Conservation (phyloP, 768 basidiomycete genomes). For the Mycena filopes region DNA sequence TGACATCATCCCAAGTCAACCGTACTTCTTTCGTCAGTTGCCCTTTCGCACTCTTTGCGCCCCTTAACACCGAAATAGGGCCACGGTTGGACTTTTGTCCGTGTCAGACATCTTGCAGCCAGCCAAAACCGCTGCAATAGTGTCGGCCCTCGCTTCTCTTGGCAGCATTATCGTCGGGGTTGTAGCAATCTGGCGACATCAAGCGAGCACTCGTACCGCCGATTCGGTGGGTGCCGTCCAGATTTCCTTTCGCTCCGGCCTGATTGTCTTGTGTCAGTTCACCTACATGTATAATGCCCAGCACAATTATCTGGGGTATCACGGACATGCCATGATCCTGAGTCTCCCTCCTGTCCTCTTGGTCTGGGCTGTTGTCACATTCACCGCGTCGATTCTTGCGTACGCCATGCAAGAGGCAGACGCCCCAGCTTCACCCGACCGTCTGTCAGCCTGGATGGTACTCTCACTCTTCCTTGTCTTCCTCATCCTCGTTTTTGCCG, state of each 20-base stretch:
- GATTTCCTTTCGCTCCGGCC: not conserved
- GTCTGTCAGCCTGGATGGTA: constrained; percentile 52
- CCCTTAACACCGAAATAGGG: constrained; percentile 42
- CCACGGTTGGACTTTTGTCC: constrained; percentile 61
- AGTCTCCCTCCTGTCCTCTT: constrained; percentile 65
- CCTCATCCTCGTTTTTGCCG: constrained; percentile 47
- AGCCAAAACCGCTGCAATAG: constrained; percentile 46
- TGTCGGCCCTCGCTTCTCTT: constrained; percentile 61
- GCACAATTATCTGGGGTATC: constrained; percentile 54
- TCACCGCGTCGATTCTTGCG: constrained; percentile 57
- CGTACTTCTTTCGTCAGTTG: constrained; percentile 61
- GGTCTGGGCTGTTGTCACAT: constrained; percentile 63
- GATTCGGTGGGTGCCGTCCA: constrained; percentile 50
- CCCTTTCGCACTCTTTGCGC: not conserved
- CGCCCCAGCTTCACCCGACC: constrained; percentile 36
- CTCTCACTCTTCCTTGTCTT: constrained; percentile 54
- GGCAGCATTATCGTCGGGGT: constrained; percentile 66
- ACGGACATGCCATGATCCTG: constrained; percentile 61
- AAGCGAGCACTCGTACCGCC: constrained; percentile 54
- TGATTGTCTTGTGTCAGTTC: constrained; percentile 46
- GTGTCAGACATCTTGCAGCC: constrained; percentile 51
- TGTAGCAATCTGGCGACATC: constrained; percentile 67
- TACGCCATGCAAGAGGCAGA: constrained; percentile 54
- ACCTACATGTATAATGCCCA: constrained; percentile 65
- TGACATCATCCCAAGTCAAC: constrained; percentile 50